Evolutionary conservation across 2,329 filamentous ascomycete species (phyloP), one percentile per base, ranked within the genome.

Genomic region (Didymella glomerata): DNA sequence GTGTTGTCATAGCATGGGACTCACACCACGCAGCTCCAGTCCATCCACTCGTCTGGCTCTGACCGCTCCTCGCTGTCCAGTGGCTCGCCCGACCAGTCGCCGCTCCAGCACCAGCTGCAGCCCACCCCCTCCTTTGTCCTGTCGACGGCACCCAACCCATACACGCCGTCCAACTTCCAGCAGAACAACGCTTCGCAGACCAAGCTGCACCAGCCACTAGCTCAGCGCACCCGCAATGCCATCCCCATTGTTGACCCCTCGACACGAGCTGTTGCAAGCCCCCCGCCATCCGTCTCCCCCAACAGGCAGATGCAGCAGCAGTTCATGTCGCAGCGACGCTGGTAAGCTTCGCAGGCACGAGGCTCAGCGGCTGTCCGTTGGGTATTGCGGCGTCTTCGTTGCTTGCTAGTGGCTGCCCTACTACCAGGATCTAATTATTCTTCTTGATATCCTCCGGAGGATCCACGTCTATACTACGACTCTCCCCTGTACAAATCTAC

Each of bases 201-300:
- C 70, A 97, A 96, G 82, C 84, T 96, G 63, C 92, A 97, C 80
- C 94, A 97, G 83, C 92, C 93, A 61, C 85, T 93, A 62, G 92
- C 93, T 62, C 92, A 93, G 65, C 91, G 95, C 68, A 88, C 90
- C 58, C 92, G 93, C 79, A 98, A 97, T 78, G 92, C 95, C 73
- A 98, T 98, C 68, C 94, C 94, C 60, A 99, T 99, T 77, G 92
- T 98, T 80, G 96, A 99, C 84, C 95, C 95, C 54, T 91, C 87
- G 68, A 97, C 94, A 57, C 93, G 95, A 74, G 88, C 93, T 73
- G 90, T 97, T 83, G 89, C 92, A 56, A 96, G 92, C 82, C 94
- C 94, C 68, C 92, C 94, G 25, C 89, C 89, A 63, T 88, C 85
- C 65, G 84, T 89, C 73, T 88, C 86, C 55, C 87, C 87, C 60